Evolutionary conservation across 495 filamentous ascomycete genomes (phyloP), one percentile per base, ranked within the genome.

Genomic region (Stereocaulon alpinum): DNA sequence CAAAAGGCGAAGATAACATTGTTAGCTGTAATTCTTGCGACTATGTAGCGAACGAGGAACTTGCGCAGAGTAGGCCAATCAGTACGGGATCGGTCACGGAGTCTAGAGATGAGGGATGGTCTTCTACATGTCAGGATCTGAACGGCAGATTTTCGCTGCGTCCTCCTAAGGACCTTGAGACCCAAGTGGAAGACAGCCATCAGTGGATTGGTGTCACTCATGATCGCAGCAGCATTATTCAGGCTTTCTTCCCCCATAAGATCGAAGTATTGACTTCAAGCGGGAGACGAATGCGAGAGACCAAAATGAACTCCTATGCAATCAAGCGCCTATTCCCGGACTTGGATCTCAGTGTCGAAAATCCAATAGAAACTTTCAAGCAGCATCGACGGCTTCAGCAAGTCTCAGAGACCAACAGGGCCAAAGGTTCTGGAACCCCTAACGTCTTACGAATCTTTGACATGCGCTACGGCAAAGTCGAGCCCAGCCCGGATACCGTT

Each of bases 1-100:
- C 76, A 10, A 84, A 86, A 51, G 93, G 93, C 4, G 94, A 97
- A 71, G 93, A 98, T 66, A 83, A 80, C 1, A 76, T 98, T 20
- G 76, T 94, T 60, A 85, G 74, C 61, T 98, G 93, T 68, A 75
- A 71, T 15, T 69, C 67, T 40, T 98, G 93, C 70, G 75, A 77
- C 41, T 91, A 89, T 65, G 79, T 85, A 22, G 84, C 87, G 50
- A 98, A 97, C 61, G 88, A 94, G 63, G 93, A 97, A 69, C 74
- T 94, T 15, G 87, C 84, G 27, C 71, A 77, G 20, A 54, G 56
- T 29, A 6, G 49, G 9, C n/a, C 4, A 18, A 18, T n/a, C 17
- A 17, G 11, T 18, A 2, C 17, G 4, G 18, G 5, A 4, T 20
- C 49, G 17, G 49, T 9, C n/a, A 14, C 2, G 1, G 29, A 30